A percentile compares a stretch with the other conserved stretches of the same genome.
Conservation (phyloP, 345 rosid species). For the Balakata baccata region DNA sequence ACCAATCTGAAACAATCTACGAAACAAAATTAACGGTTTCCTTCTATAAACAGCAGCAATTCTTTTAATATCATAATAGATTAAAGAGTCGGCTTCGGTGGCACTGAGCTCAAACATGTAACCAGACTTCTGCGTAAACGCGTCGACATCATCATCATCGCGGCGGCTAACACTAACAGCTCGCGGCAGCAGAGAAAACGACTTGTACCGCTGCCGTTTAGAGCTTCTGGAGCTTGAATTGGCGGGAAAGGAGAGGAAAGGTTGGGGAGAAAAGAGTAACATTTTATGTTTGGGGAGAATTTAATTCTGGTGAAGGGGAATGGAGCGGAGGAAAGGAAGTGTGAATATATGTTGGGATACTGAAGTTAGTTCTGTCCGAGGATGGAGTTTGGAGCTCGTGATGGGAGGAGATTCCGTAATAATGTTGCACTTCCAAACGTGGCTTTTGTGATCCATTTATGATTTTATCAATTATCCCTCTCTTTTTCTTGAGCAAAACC, state of each 20-base stretch:
- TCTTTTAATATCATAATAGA: conserved; percentile 48
- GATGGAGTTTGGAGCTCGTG: background rate
- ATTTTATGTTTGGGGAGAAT: background rate
- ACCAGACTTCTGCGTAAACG: conserved; percentile 82
- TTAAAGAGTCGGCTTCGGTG: conserved; percentile 58
- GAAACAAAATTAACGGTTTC: conserved; percentile 66
- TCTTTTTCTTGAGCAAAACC: too few relatives aligned
- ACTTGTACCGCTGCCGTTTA: background rate
- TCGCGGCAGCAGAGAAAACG: conserved; percentile 12
- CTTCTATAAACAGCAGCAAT: conserved; percentile 52
- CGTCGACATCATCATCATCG: conserved; percentile 43
- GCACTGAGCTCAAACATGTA: conserved; percentile 64
- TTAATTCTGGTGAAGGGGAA: background rate
- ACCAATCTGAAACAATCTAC: conserved; percentile 68
- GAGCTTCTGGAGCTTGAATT: background rate
- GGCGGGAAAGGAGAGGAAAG: conserved; percentile 10
- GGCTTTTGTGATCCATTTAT: conserved; percentile 1
- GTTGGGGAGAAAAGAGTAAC: conserved; percentile 28
- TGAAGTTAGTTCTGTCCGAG: background rate
- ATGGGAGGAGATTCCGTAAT: background rate
- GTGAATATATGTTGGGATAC: background rate
- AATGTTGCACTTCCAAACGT: background rate
- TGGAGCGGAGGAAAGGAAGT: background rate
- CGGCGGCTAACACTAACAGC: conserved; percentile 26
- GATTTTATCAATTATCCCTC: background rate